These are phyloP conservation scores for Botryobasidium botryosum DNA, from an alignment of 768 basidiomycete genomes.

Conservation along the genomic window DNA sequence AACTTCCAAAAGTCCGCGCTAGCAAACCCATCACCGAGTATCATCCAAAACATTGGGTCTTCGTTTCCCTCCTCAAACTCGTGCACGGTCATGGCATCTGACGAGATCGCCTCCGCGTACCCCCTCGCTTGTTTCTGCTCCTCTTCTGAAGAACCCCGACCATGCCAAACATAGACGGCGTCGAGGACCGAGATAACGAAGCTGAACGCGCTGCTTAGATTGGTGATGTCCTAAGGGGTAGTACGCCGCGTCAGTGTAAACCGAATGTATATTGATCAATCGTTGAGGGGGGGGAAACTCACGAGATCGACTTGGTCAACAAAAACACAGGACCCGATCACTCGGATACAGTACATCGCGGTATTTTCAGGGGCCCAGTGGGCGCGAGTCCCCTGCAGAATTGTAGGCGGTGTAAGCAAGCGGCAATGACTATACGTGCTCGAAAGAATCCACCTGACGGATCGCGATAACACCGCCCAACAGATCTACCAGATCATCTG, in stretches of 20 bases:
- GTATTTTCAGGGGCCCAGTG: conserved; percentile 73
- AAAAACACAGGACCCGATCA: conserved; percentile 29
- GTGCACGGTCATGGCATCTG: conserved; percentile 24
- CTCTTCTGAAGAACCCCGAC: conserved; percentile 39
- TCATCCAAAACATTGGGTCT: conserved; percentile 78
- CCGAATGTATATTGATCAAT: neutral
- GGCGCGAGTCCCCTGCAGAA: conserved; percentile 45
- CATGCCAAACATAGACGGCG: conserved; percentile 67
- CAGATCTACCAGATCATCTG: conserved; percentile 38
- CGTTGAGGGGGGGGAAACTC: conserved; percentile 13
- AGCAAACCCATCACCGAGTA: conserved; percentile 60
- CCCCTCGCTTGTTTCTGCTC: conserved; percentile 46
- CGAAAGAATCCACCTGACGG: conserved; percentile 38
- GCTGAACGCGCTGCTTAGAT: conserved; percentile 72
- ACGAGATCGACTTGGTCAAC: conserved; percentile 66
- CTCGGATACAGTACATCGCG: conserved; percentile 60
- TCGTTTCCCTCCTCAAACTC: conserved; percentile 46
- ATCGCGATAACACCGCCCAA: conserved; percentile 58
- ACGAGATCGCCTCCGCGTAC: conserved; percentile 37
- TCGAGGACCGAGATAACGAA: conserved; percentile 59
- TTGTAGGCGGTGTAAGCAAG: neutral
- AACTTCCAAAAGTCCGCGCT: conserved; percentile 74
- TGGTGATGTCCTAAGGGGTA: conserved; percentile 21
- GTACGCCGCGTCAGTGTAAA: neutral
- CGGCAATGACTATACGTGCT: neutral